Evolutionary conservation across 345 rosid species (phyloP).

Genomic region (Cardiospermum halicacabum): DNA sequence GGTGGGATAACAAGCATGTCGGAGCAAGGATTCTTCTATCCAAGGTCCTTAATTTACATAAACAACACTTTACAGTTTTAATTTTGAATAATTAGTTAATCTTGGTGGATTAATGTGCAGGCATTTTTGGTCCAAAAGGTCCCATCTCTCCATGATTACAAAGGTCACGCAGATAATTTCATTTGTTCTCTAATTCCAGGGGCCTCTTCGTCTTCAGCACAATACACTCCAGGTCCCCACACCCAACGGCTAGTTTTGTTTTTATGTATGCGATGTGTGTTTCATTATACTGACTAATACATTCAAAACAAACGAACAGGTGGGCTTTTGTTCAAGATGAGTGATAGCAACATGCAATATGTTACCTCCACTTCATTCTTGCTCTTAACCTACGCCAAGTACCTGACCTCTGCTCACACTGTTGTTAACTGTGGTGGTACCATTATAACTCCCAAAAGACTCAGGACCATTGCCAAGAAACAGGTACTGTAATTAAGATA

Average conservation of each 20-base stretch:
- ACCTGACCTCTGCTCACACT: slow-evolving; percentile 37
- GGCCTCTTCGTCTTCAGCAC: slow-evolving; percentile 71
- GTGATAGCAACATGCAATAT: slow-evolving; percentile 64
- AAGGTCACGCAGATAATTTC: slow-evolving; percentile 93
- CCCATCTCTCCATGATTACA: slow-evolving; percentile 79
- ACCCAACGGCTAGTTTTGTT: slow-evolving; percentile 25
- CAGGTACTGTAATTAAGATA: slow-evolving; percentile 30
- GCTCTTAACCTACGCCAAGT: slow-evolving; percentile 63
- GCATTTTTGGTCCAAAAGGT: slow-evolving; percentile 76
- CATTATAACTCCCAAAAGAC: slow-evolving; percentile 37
- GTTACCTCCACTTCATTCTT: slow-evolving; percentile 66
- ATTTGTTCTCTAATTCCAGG: slow-evolving; percentile 90
- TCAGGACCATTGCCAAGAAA: slow-evolving; percentile 48
- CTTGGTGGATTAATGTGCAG: slow-evolving; percentile 20
- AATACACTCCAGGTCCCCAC: slow-evolving; percentile 75
- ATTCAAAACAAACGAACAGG: slow-evolving; percentile 36
- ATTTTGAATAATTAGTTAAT: too few species aligned
- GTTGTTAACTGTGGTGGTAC: slow-evolving; percentile 47
- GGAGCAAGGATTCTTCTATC: slow-evolving; percentile 93
- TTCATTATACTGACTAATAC: neutral
- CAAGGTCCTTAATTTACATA: too few species aligned
- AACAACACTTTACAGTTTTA: too few species aligned
- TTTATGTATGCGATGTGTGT: too few species aligned
- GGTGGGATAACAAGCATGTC: slow-evolving; percentile 97
- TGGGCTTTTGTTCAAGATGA: slow-evolving; percentile 68